Conservation (phyloP, 305 asterid genomes). For the Fraxinus velutina region DNA sequence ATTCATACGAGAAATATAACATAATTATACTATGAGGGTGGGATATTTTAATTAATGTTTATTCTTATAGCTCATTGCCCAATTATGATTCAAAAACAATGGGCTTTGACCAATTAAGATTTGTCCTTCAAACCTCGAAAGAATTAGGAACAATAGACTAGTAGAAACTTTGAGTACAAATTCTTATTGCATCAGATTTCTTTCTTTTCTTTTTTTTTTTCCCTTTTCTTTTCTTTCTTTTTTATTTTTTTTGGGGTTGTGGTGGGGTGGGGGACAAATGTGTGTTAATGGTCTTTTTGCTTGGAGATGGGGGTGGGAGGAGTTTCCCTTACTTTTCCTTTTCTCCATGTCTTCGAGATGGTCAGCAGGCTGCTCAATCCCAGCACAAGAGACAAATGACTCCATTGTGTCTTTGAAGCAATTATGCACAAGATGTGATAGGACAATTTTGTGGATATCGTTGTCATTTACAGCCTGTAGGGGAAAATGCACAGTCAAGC, state of each 20-base stretch:
- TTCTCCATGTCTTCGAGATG: slow-evolving; percentile 71
- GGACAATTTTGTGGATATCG: slow-evolving; percentile 66
- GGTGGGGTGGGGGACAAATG: neutral
- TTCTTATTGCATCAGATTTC: neutral
- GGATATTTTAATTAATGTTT: neutral
- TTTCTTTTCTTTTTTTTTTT: too few species aligned
- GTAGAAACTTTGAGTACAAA: neutral
- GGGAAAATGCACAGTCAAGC: neutral
- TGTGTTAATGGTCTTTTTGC: neutral
- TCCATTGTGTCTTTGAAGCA: slow-evolving; percentile 79
- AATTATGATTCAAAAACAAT: neutral
- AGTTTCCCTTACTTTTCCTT: slow-evolving; percentile 62
- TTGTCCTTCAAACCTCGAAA: neutral
- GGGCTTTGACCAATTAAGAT: neutral
- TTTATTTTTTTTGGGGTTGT: too few species aligned
- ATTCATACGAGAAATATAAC: neutral
- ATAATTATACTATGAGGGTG: neutral
- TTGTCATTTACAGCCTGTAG: slow-evolving; percentile 57
- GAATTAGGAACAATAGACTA: neutral
- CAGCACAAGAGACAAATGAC: slow-evolving; percentile 61
- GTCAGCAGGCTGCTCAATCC: slow-evolving; percentile 48
- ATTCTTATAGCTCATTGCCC: neutral
- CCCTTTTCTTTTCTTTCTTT: too few species aligned
- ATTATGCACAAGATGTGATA: slow-evolving; percentile 77
- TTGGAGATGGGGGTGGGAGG: neutral